A percentile compares a stretch with the other conserved stretches of the same genome.
phyloP scores from a whole-genome alignment of 1,139 yeast species.

The Pichia sp. region DNA sequence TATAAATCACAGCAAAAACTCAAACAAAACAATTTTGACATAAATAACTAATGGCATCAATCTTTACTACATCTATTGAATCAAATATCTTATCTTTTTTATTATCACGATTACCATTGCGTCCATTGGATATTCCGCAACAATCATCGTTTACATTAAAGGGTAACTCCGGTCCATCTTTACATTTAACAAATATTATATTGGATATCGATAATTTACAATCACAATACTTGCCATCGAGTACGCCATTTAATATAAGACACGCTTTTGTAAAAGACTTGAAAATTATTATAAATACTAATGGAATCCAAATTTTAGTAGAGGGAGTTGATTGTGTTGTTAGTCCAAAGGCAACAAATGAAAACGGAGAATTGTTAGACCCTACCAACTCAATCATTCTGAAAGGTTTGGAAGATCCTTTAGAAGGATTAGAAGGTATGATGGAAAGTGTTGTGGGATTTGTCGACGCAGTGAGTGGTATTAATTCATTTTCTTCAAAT shows the following conservation, averaged over 20 bases:
- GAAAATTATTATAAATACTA: conserved; percentile 11
- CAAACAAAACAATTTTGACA: background rate
- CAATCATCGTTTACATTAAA: conserved; percentile 12
- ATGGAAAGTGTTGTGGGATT: conserved; percentile 19
- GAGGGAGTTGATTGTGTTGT: conserved; percentile 10
- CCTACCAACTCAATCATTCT: conserved; percentile 9
- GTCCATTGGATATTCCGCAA: conserved; percentile 14
- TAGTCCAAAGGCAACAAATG: conserved; percentile 9
- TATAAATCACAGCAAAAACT: background rate
- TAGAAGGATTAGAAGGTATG: conserved; percentile 16
- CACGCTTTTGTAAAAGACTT: conserved; percentile 13
- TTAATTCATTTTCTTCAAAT: conserved; percentile 6
- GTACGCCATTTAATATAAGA: conserved; percentile 12
- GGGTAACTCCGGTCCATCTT: conserved; percentile 12
- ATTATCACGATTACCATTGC: conserved; percentile 15
- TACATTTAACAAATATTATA: conserved; percentile 13
- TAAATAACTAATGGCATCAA: conserved; percentile 11
- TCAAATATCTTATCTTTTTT: conserved; percentile 13
- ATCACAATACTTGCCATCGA: conserved; percentile 13
- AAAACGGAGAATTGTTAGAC: conserved; percentile 4
- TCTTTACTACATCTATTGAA: conserved; percentile 14
- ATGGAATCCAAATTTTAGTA: conserved; percentile 11
- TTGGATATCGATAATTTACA: conserved; percentile 17
- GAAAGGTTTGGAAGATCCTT: conserved; percentile 10
- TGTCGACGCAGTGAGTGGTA: conserved; percentile 17